Evolutionary conservation across 495 filamentous ascomycete genomes (phyloP).

Genomic region (Penicillium mononematosum): DNA sequence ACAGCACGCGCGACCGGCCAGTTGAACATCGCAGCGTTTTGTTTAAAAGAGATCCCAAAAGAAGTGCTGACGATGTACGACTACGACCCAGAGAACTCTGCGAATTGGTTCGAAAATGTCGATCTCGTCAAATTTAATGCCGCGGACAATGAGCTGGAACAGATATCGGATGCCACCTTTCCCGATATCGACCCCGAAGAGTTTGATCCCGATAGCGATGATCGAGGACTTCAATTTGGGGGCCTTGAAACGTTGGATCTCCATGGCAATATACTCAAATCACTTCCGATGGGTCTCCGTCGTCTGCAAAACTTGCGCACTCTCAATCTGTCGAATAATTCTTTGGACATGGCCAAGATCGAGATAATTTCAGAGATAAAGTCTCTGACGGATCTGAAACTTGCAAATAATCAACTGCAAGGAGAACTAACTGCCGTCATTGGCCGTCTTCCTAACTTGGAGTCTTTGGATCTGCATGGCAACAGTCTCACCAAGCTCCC

Average conservation of each 20-base stretch:
- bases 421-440: conserved; percentile 61
- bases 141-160: conserved; percentile 86
- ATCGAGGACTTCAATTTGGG: conserved; percentile 73
- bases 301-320: conserved; percentile 69
- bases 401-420: conserved; percentile 74
- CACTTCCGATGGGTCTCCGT: conserved; percentile 72
- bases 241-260: conserved; percentile 81
- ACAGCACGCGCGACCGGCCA: conserved; percentile 75
- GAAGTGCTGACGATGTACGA: conserved; percentile 92
- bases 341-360: conserved; percentile 65
- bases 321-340: conserved; percentile 85
- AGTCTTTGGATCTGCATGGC: conserved; percentile 74
- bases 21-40: conserved; percentile 87
- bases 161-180: conserved; percentile 69
- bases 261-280: conserved; percentile 73
- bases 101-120: conserved; percentile 87
- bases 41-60: conserved; percentile 72
- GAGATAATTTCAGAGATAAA: conserved; percentile 69
- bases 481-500: conserved; percentile 83
- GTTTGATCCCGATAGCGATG: conserved; percentile 58
- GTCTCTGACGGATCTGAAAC: conserved; percentile 72
- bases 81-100: conserved; percentile 57
- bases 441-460: conserved; percentile 61
- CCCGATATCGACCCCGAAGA: conserved; percentile 65
- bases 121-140: conserved; percentile 86